Evolutionary conservation across 2,329 filamentous ascomycete genomes (phyloP).

Genomic region (Aaosphaeria arxii): DNA sequence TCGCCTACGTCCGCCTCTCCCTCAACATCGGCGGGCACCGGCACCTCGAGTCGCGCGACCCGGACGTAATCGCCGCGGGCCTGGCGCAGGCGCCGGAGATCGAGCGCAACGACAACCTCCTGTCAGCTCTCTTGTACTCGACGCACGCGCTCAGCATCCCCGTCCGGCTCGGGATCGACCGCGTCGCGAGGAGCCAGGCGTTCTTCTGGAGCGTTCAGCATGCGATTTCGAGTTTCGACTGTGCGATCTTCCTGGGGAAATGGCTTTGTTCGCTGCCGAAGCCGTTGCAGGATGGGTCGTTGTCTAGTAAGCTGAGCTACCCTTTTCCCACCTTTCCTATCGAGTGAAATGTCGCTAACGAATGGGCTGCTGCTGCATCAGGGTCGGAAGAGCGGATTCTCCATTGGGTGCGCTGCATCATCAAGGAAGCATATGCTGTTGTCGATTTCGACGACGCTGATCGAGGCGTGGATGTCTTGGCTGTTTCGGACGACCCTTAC

Average conservation of each 20-base stretch:
- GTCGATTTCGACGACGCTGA: conserved; percentile 33
- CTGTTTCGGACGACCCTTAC: conserved; percentile 20
- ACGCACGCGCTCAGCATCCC: conserved; percentile 56
- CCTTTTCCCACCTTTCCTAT: background rate
- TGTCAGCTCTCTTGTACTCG: conserved; percentile 52
- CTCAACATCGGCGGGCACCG: conserved; percentile 46
- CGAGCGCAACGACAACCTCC: conserved; percentile 47
- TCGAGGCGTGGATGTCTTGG: conserved; percentile 5
- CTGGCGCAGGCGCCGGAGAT: conserved; percentile 40
- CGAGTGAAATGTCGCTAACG: no score
- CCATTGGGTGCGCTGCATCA: conserved; percentile 47
- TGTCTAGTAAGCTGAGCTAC: conserved; percentile 12
- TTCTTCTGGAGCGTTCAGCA: conserved; percentile 59
- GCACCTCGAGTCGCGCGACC: conserved; percentile 45
- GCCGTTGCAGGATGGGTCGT: conserved; percentile 9
- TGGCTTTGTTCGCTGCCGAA: conserved; percentile 39
- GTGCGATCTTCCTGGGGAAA: conserved; percentile 53
- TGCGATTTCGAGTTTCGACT: conserved; percentile 54
- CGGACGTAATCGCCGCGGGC: conserved; percentile 39
- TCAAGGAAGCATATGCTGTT: conserved; percentile 42
- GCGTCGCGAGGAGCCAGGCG: conserved; percentile 54
- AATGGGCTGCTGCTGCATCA: background rate
- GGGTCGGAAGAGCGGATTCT: conserved; percentile 44
- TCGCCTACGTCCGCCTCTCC: conserved; percentile 48
- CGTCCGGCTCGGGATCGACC: conserved; percentile 53